phyloP scores from a whole-genome alignment of 1,284 basidiomycete genomes.

The Sanghuangporus baumii region DNA sequence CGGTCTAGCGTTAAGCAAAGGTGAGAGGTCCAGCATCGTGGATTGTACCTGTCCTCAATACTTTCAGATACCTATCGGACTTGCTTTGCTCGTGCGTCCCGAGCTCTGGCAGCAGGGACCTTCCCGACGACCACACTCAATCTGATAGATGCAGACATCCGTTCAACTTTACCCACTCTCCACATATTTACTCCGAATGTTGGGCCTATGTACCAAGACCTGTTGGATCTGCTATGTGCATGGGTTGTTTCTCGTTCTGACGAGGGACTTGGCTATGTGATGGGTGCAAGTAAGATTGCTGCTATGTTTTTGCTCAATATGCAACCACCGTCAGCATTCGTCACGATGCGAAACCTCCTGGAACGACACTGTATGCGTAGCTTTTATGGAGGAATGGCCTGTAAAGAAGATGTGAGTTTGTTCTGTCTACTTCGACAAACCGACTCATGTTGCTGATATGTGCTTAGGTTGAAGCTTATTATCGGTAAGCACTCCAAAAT shows the following conservation, averaged over 20 bases:
- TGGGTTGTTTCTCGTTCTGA: conserved; percentile 91
- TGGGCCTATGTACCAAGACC: conserved; percentile 82
- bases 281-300: conserved; percentile 67
- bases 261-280: conserved; percentile 77
- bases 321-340: conserved; percentile 73
- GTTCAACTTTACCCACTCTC: conserved; percentile 76
- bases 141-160: conserved; percentile 77
- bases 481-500: conserved; percentile 22
- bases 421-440: conserved; percentile 15
- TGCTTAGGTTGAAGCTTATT: conserved; percentile 69
- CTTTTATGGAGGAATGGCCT: conserved; percentile 70
- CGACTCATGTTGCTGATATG: conserved; percentile 22
- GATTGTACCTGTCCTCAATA: conserved; percentile 10
- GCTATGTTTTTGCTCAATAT: conserved; percentile 91
- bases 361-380: conserved; percentile 82
- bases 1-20: conserved; percentile 80
- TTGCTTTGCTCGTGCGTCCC: conserved; percentile 70
- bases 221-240: conserved; percentile 83
- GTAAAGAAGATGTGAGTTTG: conserved; percentile 74
- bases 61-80: conserved; percentile 69
- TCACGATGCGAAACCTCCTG: conserved; percentile 84
- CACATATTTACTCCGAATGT: conserved; percentile 78
- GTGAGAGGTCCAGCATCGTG: conserved; percentile 34
- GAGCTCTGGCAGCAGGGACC: conserved; percentile 61
- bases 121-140: conserved; percentile 71